These are phyloP conservation scores for Amniculicola lignicola DNA, from an alignment of 495 filamentous ascomycete genomes.

Conservation along the genomic window DNA sequence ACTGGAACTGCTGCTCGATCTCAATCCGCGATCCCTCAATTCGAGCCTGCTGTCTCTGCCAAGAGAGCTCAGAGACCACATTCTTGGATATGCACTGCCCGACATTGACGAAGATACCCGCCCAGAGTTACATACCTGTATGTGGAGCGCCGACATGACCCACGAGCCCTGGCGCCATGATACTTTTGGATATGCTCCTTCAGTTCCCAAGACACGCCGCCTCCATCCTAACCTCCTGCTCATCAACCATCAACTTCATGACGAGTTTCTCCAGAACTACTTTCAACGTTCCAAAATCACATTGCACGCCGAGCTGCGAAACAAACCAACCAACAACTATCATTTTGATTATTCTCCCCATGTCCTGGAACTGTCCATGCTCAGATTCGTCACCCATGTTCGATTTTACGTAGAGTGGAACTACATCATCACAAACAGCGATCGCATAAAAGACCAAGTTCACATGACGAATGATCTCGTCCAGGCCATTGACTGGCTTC, in stretches of 20 bases:
- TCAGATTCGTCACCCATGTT: constrained; percentile 19
- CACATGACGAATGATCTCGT: constrained; percentile 23
- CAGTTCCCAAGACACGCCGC: constrained; percentile 6
- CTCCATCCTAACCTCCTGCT: constrained; percentile 20
- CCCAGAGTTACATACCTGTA: constrained; percentile 25
- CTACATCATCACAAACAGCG: constrained; percentile 18
- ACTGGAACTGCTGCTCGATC: constrained; percentile 21
- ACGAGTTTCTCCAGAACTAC: constrained; percentile 18
- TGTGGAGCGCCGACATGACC: constrained; percentile 25
- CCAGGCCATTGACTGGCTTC: constrained; percentile 21
- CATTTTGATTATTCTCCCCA: constrained; percentile 25
- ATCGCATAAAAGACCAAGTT: constrained; percentile 16
- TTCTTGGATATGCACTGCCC: constrained; percentile 16
- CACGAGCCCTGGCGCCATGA: constrained; percentile 28
- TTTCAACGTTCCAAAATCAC: constrained; percentile 15
- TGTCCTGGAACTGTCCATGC: constrained; percentile 18
- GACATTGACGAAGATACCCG: not conserved
- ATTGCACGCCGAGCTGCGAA: constrained; percentile 24
- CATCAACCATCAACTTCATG: constrained; percentile 22
- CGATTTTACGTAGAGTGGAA: constrained; percentile 27
- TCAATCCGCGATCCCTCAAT: constrained; percentile 18
- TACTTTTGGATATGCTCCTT: constrained; percentile 16
- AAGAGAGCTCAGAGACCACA: constrained; percentile 10
- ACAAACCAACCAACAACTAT: constrained; percentile 17
- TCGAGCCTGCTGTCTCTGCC: constrained; percentile 22